Base-by-base conservation (phyloP, 78 protist genomes). In the Dictyostelium purpureum region DNA sequence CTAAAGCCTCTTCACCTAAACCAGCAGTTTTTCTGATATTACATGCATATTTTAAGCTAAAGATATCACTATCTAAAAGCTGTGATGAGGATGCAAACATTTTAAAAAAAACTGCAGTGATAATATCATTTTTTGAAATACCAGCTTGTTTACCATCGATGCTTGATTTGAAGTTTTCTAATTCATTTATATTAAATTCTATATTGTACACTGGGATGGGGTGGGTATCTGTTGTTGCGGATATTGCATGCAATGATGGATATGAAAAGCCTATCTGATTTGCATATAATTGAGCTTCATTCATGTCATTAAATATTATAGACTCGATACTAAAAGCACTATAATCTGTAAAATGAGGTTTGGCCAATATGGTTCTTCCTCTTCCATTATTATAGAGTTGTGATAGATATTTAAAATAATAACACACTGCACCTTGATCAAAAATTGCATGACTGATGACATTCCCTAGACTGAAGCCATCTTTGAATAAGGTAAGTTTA, bases 361-460 rank as follows among this genome's bases (percentile, higher is more conserved):
- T 52, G 6, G 12, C 14, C n/a, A 37, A 35, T 18, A 1, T 76
- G 14, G 0, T 28, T 16, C 11, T 56, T 6, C 24, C 69, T n/a
- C n/a, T n/a, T n/a, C n/a, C n/a, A n/a, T 35, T 10, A 6, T 47
- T 33, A 56, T 76, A 76, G 4, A 76, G 12, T 5, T n/a, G 61
- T 52, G 83, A 76, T 28, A 56, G 45, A 76, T 76, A 76, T 24
- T 76, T 76, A 26, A 76, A 56, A 14, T 28, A 56, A 56, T 76
- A 76, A 26, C 7, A 51, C 26, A 76, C 38, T n/a, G 54, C 38
- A 21, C 40, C n/a, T 35, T 56, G 66, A 76, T 76, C 83, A 54
- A 76, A 76, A 3, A 56, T 38, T 56, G 83, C 14, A 76, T 76
- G 83, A 38, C 56, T 52, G 2, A 76, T 37, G 38, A 18, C 33